A percentile compares a stretch with the other conserved stretches of the same genome.
Evolutionary conservation across 2,329 filamentous ascomycete species (phyloP).

Genomic region (Trichoderma endophyticum): DNA sequence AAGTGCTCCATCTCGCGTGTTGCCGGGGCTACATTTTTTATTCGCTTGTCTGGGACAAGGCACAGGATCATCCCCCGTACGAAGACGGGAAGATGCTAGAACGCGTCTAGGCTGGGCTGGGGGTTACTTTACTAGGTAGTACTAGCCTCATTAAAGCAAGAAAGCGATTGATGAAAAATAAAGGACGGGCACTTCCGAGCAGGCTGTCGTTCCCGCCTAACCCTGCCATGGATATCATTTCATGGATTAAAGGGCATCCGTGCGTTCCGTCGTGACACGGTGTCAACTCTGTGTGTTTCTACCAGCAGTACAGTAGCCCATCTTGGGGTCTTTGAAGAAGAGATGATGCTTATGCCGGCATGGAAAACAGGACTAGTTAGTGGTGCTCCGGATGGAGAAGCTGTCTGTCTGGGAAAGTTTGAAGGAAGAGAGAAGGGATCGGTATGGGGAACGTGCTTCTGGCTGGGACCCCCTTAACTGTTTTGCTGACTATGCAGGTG

Average conservation of each 20-base stretch:
- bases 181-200: constrained; percentile 10
- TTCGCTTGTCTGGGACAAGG: not conserved
- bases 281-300: not conserved
- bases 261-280: not conserved
- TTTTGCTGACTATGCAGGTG: constrained; percentile 4
- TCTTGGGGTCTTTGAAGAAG: not conserved
- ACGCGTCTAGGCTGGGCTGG: not conserved
- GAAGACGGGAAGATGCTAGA: not conserved
- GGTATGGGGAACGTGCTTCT: constrained; percentile 8
- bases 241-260: not conserved
- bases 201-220: not conserved
- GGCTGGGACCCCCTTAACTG: constrained; percentile 2
- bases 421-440: not conserved
- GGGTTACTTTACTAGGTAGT: not conserved
- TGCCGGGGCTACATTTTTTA: not conserved
- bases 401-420: not conserved
- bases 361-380: not conserved
- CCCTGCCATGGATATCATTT: not conserved
- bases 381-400: not conserved
- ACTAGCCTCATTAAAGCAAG: not conserved
- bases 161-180: not conserved
- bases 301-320: not conserved
- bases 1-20: not conserved
- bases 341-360: not conserved
- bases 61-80: not conserved